A percentile compares a stretch with the other conserved stretches of the same genome.
phyloP scores from a whole-genome alignment of 1,139 yeast species.

The Saccharomyces hybrid region DNA sequence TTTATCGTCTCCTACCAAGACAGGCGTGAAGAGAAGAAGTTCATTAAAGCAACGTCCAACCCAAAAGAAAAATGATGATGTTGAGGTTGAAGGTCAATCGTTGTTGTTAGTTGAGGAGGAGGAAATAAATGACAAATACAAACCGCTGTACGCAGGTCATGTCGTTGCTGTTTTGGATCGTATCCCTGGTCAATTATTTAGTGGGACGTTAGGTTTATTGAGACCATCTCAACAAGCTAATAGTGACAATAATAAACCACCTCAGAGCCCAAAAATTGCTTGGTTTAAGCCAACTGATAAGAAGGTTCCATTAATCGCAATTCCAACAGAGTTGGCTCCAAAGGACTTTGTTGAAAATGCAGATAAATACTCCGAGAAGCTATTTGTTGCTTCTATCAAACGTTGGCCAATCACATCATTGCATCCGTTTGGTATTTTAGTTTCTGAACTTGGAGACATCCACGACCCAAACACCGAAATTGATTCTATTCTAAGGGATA shows the following conservation, averaged over 20 bases:
- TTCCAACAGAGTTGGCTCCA: conserved; percentile 98
- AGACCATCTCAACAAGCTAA: conserved; percentile 94
- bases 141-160: conserved; percentile 95
- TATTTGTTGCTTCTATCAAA: conserved; percentile 91
- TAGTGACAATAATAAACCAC: conserved; percentile 37
- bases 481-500: conserved; percentile 85
- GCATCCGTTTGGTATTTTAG: conserved; percentile 94
- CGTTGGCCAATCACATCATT: conserved; percentile 99
- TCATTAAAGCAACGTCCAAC: conserved; percentile 93
- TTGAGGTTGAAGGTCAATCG: conserved; percentile 97
- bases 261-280: conserved; percentile 78
- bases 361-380: conserved; percentile 68
- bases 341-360: conserved; percentile 90
- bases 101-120: conserved; percentile 88
- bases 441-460: conserved; percentile 77
- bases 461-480: conserved; percentile 75
- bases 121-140: conserved; percentile 85
- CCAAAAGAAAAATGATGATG: conserved; percentile 97
- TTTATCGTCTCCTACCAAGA: conserved; percentile 7
- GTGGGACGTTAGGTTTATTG: conserved; percentile 86
- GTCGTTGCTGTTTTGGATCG: conserved; percentile 97
- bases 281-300: conserved; percentile 99
- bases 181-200: conserved; percentile 91
- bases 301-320: conserved; percentile 94
- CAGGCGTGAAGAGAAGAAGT: conserved; percentile 69